Conservation (phyloP, 2,329 filamentous ascomycete genomes). For the Fusarium sp. region DNA sequence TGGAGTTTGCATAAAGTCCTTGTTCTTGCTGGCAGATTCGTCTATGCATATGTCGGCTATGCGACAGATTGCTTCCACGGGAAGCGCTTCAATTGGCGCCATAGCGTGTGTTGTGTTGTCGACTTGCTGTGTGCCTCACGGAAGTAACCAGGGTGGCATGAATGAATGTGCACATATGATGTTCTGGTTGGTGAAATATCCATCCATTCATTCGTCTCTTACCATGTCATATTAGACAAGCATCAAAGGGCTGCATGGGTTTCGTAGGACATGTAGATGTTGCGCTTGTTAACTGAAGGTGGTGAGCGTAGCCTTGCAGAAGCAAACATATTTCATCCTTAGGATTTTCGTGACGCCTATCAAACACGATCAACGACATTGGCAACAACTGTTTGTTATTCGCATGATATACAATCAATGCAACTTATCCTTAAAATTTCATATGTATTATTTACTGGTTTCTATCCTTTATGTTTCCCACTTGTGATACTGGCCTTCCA, state of each 20-base stretch:
- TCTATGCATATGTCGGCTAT: conserved; percentile 7
- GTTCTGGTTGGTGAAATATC: background rate
- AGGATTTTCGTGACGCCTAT: background rate
- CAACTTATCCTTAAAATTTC: too few species aligned
- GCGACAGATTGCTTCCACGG: background rate
- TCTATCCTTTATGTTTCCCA: too few species aligned
- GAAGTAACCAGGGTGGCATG: background rate
- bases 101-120: background rate
- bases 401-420: background rate
- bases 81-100: conserved; percentile 9
- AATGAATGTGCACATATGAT: background rate
- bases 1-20: background rate
- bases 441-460: too few species aligned
- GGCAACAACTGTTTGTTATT: too few species aligned
- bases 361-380: background rate
- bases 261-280: background rate
- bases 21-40: background rate
- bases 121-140: background rate
- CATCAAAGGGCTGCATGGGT: background rate
- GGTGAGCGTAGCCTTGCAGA: background rate
- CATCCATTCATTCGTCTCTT: background rate
- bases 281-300: background rate
- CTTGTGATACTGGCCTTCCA: too few species aligned
- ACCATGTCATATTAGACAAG: background rate
- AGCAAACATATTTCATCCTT: background rate